phyloP scores from a whole-genome alignment of 176 grass and related monocot genomes.

The Aegilops umbellulata region DNA sequence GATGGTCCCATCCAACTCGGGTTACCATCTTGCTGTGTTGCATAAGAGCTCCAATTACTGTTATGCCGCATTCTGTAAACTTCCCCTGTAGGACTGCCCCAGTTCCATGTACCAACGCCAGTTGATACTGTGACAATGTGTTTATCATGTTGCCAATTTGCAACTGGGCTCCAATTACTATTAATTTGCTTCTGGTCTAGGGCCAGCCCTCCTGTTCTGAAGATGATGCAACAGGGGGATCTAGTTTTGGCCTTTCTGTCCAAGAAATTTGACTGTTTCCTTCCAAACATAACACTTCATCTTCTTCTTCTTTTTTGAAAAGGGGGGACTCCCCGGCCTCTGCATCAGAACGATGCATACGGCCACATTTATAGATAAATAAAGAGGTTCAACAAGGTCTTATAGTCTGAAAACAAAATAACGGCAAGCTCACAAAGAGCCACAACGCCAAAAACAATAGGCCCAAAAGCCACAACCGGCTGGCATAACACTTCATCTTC shows the following conservation, averaged over 20 bases:
- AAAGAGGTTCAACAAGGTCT: too few species aligned
- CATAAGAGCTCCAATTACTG: slow-evolving; percentile 10
- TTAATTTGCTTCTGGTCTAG: background rate
- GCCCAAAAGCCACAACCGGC: too few species aligned
- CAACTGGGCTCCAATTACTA: background rate
- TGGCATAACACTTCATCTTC: too few species aligned
- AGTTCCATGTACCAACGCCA: background rate
- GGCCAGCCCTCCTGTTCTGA: background rate
- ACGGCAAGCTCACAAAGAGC: too few species aligned
- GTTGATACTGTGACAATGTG: background rate
- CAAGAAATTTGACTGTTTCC: slow-evolving; percentile 28
- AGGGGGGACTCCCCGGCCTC: too few species aligned
- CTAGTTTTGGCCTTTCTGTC: slow-evolving; percentile 24
- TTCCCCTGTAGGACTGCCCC: background rate
- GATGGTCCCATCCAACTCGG: slow-evolving; percentile 31
- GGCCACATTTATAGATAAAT: too few species aligned
- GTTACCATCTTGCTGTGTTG: background rate
- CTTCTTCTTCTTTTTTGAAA: too few species aligned
- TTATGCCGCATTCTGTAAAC: slow-evolving; percentile 19
- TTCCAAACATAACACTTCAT: slow-evolving; percentile 10
- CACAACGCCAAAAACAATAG: too few species aligned
- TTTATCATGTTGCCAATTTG: slow-evolving; percentile 22
- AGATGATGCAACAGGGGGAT: background rate
- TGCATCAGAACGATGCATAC: too few species aligned
- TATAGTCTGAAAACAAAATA: too few species aligned